Percentiles rank a stretch among this genome's conserved stretches.
Conservation (phyloP, 2,329 filamentous ascomycete genomes). For the Microdochium paspali region DNA sequence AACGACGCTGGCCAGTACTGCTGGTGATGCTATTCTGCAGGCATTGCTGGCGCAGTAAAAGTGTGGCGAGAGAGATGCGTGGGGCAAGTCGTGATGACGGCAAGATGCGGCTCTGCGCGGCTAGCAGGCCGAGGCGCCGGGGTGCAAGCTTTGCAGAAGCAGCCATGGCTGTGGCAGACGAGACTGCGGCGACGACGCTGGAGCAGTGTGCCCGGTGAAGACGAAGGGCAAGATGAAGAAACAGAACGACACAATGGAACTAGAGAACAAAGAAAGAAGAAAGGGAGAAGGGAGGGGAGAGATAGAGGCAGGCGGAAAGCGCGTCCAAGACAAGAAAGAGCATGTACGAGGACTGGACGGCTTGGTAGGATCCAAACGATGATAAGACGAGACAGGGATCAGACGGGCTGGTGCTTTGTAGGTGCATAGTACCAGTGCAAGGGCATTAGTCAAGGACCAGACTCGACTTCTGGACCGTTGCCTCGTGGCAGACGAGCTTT, state of each 20-base stretch:
- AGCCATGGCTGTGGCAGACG: constrained; percentile 11
- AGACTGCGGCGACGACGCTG: neutral
- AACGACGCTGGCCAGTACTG: neutral
- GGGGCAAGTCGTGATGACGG: constrained; percentile 8
- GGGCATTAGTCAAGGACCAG: neutral
- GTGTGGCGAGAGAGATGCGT: constrained; percentile 6
- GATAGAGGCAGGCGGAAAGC: neutral
- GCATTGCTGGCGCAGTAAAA: constrained; percentile 13
- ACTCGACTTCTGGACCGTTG: too few species aligned
- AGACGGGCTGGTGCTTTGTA: neutral
- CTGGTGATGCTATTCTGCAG: constrained; percentile 3
- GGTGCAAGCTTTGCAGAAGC: constrained; percentile 13
- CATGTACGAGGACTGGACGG: neutral
- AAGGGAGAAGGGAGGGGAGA: neutral
- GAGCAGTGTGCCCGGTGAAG: neutral
- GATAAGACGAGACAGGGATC: neutral
- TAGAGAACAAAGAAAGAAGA: neutral
- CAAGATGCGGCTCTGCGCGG: constrained; percentile 12
- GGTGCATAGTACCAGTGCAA: too few species aligned
- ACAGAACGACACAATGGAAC: neutral
- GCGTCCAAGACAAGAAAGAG: neutral
- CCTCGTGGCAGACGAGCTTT: neutral
- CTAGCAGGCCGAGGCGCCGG: constrained; percentile 18
- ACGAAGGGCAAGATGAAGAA: neutral
- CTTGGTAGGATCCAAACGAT: neutral